These are phyloP conservation scores for Ophiosphaerella herpotricha DNA, from an alignment of 2,329 filamentous ascomycete genomes.

Conservation along the genomic window DNA sequence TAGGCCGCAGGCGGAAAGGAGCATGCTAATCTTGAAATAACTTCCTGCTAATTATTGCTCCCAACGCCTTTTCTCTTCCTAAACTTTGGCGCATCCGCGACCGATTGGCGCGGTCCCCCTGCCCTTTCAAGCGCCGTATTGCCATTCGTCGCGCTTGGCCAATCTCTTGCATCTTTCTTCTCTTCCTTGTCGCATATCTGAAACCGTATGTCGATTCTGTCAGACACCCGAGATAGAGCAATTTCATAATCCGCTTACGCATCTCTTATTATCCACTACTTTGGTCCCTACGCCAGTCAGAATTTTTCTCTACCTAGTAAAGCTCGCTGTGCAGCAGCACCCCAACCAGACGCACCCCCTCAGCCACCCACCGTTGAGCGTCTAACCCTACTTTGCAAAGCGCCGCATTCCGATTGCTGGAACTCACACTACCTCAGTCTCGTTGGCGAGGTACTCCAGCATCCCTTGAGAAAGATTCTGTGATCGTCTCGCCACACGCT, in stretches of 20 bases:
- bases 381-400: neutral
- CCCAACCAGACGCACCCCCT: neutral
- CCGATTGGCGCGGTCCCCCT: neutral
- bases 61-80: conserved; percentile 2
- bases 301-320: neutral
- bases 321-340: neutral
- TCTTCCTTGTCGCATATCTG: conserved; percentile 17
- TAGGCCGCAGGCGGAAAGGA: conserved; percentile 29
- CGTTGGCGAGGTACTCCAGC: neutral
- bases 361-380: neutral
- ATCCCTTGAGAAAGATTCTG: neutral
- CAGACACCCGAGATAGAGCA: neutral
- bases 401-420: neutral
- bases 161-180: conserved; percentile 10
- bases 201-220: neutral
- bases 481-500: neutral
- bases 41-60: conserved; percentile 34
- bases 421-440: neutral
- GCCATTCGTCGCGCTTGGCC: neutral
- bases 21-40: conserved; percentile 34
- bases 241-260: conserved; percentile 1
- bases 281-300: neutral
- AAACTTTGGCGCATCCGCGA: neutral
- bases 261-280: neutral
- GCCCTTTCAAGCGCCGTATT: neutral